These are phyloP conservation scores for Asparagopsis taxiformis DNA, from an alignment of 31 red algal species.

Conservation along the genomic window DNA sequence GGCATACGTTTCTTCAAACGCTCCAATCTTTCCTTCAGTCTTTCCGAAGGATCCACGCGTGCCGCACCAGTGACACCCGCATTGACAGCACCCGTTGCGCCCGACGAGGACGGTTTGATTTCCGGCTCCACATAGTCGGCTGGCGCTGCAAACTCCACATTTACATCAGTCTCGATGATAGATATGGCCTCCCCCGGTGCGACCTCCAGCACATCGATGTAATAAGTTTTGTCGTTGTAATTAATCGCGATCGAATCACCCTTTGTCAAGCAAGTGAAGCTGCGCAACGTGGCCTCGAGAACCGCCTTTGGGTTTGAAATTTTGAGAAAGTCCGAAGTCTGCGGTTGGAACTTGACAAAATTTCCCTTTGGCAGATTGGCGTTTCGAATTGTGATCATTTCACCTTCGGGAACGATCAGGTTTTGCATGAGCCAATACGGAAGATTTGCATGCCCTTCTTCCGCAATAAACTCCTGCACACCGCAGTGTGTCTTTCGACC, in stretches of 20 bases:
- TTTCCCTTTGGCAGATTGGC: conserved; percentile 83
- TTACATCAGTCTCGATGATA: conserved; percentile 96
- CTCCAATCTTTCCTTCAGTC: conserved; percentile 68
- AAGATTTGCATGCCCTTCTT: conserved; percentile 90
- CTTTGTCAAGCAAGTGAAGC: conserved; percentile 85
- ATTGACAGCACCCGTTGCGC: background rate
- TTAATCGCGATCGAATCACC: conserved; percentile 95
- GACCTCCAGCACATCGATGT: conserved; percentile 80
- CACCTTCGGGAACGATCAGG: conserved; percentile 81
- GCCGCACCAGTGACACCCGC: conserved; percentile 7
- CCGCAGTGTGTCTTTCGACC: conserved; percentile 86
- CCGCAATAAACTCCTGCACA: conserved; percentile 95
- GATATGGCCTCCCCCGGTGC: conserved; percentile 91
- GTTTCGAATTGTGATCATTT: conserved; percentile 76
- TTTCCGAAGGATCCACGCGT: conserved; percentile 26
- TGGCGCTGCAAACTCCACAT: conserved; percentile 94
- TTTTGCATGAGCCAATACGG: conserved; percentile 97
- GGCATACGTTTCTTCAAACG: conserved; percentile 60
- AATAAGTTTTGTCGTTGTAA: conserved; percentile 90
- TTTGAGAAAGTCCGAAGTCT: conserved; percentile 86
- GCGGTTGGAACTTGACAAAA: conserved; percentile 96
- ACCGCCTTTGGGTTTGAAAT: conserved; percentile 95
- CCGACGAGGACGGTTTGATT: conserved; percentile 3
- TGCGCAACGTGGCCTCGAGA: conserved; percentile 84
- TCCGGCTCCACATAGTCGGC: conserved; percentile 81